Evolutionary conservation across 2,329 filamentous ascomycete species (phyloP).

Genomic region (Botrytis elliptica): DNA sequence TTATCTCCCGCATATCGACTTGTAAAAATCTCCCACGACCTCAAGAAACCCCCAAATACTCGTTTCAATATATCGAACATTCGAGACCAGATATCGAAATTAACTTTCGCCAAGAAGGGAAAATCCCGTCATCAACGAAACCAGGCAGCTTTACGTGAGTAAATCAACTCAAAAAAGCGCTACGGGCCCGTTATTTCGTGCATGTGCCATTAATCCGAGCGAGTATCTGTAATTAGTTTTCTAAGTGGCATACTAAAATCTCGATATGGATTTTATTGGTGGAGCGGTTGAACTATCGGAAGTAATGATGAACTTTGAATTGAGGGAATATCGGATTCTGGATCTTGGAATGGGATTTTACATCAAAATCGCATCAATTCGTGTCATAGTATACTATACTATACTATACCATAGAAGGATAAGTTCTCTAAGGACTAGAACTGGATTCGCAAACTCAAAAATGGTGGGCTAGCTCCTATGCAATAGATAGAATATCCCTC

Average conservation of each 20-base stretch:
- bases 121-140: too few species aligned
- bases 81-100: background rate
- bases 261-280: background rate
- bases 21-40: background rate
- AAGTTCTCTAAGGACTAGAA: background rate
- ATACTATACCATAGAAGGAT: background rate
- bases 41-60: background rate
- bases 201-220: background rate
- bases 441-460: background rate
- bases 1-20: accelerated
- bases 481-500: background rate
- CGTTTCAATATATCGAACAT: background rate
- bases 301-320: background rate
- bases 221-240: background rate
- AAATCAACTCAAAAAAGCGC: background rate
- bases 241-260: background rate
- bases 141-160: background rate
- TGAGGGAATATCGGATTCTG: background rate
- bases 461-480: background rate
- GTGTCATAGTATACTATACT: background rate
- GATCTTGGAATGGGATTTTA: background rate
- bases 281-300: background rate
- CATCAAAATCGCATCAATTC: background rate
- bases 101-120: background rate
- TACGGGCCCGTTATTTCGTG: background rate